A percentile compares a stretch with the other conserved stretches of the same genome.
Conservation (phyloP, 148 eudicot genomes). For the Nepenthes mirabilis region DNA sequence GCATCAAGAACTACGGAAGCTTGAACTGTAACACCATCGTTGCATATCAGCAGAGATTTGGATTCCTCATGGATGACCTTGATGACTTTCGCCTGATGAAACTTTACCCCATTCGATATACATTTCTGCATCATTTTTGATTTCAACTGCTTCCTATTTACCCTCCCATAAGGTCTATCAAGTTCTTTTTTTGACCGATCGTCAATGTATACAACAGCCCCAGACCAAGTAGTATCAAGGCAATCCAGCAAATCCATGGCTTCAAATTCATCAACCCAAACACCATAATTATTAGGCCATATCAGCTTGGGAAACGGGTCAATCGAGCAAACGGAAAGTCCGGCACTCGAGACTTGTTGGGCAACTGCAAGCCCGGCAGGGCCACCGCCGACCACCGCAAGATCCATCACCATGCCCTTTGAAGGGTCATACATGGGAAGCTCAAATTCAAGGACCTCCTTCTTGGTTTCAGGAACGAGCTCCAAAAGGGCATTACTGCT, state of each 20-base stretch:
- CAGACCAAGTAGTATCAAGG: constrained; percentile 93
- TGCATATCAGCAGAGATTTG: constrained; percentile 68
- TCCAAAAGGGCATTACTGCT: constrained; percentile 63
- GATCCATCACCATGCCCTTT: constrained; percentile 56
- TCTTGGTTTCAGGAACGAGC: constrained; percentile 79
- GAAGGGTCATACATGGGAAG: constrained; percentile 82
- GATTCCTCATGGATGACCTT: constrained; percentile 82
- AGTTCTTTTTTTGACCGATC: constrained; percentile 58
- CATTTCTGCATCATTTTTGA: constrained; percentile 97
- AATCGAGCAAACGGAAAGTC: constrained; percentile 83
- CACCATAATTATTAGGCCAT: constrained; percentile 99
- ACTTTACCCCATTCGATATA: constrained; percentile 76
- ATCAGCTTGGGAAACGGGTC: constrained; percentile 89
- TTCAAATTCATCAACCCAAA: constrained; percentile 99
- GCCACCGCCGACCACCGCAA: constrained; percentile 93
- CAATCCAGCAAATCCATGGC: constrained; percentile 98
- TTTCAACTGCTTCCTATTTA: constrained; percentile 78
- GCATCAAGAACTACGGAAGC: constrained; percentile 96
- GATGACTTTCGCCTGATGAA: constrained; percentile 79
- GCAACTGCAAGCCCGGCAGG: constrained; percentile 98
- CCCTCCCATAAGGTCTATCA: constrained; percentile 89
- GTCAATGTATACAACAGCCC: constrained; percentile 72
- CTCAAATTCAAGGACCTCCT: constrained; percentile 88
- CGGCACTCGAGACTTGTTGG: constrained; percentile 85
- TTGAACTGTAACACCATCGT: constrained; percentile 73